A percentile compares a stretch with the other conserved stretches of the same genome.
Conservation (phyloP, 208 protist species). For the Angomonas deanei region DNA sequence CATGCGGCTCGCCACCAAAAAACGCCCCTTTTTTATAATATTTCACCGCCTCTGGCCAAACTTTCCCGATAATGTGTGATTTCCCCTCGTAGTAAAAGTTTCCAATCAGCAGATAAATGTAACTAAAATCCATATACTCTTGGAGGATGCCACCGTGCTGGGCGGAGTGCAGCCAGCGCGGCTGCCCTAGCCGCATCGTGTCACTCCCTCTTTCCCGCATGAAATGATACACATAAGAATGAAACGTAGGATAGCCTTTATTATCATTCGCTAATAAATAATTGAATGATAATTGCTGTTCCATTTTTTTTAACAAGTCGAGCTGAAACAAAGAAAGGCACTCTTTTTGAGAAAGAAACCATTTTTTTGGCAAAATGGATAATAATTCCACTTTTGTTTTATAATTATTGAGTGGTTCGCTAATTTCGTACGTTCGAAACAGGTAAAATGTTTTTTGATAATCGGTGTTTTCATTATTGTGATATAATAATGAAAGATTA, state of each 20-base stretch:
- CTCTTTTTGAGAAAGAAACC: constrained; percentile 42
- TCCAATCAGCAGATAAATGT: constrained; percentile 52
- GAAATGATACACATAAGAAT: too few relatives aligned
- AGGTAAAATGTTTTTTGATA: too few relatives aligned
- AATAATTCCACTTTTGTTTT: background rate
- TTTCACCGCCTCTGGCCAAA: constrained; percentile 38
- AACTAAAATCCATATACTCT: constrained; percentile 11
- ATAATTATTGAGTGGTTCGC: background rate
- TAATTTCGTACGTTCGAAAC: too few relatives aligned
- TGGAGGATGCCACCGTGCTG: constrained; percentile 17
- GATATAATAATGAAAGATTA: too few relatives aligned
- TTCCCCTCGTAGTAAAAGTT: constrained; percentile 73
- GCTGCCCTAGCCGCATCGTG: too few relatives aligned
- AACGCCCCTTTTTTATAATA: constrained; percentile 56
- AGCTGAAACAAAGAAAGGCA: constrained; percentile 37
- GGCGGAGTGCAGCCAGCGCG: constrained; percentile 8
- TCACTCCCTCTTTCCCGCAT: too few relatives aligned
- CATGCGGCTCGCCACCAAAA: constrained; percentile 20
- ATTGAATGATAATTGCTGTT: too few relatives aligned
- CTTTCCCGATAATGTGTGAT: constrained; percentile 32
- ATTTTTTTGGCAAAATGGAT: background rate
- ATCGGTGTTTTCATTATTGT: too few relatives aligned
- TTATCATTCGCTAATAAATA: too few relatives aligned
- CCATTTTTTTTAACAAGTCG: too few relatives aligned
- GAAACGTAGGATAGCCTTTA: too few relatives aligned